Conservation (phyloP, 495 filamentous ascomycete species). For the Aspergillus avenaceus region DNA sequence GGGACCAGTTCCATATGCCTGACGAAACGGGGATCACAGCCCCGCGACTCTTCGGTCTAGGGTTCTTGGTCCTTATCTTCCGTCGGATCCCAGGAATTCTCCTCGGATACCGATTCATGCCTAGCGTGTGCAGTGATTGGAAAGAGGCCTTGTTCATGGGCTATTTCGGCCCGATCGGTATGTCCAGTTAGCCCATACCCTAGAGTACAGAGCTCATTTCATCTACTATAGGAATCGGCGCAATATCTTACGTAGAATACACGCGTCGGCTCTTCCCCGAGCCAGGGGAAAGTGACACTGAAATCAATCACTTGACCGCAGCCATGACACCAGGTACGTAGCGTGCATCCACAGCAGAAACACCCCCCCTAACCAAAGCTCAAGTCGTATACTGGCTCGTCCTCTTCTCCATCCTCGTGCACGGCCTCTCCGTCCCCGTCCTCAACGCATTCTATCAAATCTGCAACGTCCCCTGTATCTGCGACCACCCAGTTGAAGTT, state of each 20-base stretch:
- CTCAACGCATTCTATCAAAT: conserved; percentile 44
- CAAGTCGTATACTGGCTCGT: conserved; percentile 55
- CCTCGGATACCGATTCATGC: conserved; percentile 36
- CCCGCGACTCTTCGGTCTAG: conserved; percentile 25
- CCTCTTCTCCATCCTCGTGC: conserved; percentile 53
- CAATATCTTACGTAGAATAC: conserved; percentile 45
- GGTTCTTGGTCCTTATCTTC: conserved; percentile 30
- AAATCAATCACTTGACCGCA: conserved; percentile 48
- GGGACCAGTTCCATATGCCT: conserved; percentile 28
- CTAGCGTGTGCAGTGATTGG: conserved; percentile 30
- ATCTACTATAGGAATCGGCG: conserved; percentile 26
- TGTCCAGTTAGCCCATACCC: not conserved
- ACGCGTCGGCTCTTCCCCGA: conserved; percentile 51
- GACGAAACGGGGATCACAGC: conserved; percentile 27
- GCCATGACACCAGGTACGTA: conserved; percentile 41
- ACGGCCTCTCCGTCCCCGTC: conserved; percentile 53
- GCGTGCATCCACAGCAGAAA: not conserved
- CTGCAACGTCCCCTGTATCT: conserved; percentile 41
- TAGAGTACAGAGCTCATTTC: too few species aligned
- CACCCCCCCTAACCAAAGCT: not conserved
- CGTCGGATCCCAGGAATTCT: conserved; percentile 36
- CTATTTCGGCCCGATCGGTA: conserved; percentile 39
- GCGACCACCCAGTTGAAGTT: conserved; percentile 50
- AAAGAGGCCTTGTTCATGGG: conserved; percentile 40
- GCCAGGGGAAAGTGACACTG: conserved; percentile 43